phyloP scores from a whole-genome alignment of 176 grass and related monocot species.

The Canna indica region DNA sequence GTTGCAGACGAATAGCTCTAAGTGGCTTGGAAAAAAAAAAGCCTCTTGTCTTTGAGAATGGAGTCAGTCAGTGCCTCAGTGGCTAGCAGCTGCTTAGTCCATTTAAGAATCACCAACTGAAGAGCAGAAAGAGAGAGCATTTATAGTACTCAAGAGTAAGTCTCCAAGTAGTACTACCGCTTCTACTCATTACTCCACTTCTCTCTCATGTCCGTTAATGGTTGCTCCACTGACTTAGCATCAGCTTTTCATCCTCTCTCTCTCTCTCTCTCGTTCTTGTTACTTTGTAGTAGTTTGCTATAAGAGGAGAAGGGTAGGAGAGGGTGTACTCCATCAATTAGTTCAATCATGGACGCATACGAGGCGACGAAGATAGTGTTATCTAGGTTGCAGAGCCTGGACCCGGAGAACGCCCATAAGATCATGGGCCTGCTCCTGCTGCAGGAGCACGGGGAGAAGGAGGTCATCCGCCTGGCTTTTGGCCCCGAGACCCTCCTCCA shows the following conservation, averaged over 20 bases:
- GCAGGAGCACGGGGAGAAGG: slow-evolving; percentile 88
- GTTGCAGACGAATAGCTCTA: background rate
- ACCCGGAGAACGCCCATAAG: slow-evolving; percentile 79
- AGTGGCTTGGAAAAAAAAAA: too few relatives aligned
- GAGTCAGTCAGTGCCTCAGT: too few relatives aligned
- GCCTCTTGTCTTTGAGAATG: too few relatives aligned
- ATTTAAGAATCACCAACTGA: background rate
- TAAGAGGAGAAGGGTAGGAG: background rate
- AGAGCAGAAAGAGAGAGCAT: background rate
- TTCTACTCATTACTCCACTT: background rate
- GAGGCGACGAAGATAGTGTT: slow-evolving; percentile 98
- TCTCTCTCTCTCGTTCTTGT: background rate
- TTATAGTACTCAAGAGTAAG: background rate
- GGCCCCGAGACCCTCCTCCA: slow-evolving; percentile 72
- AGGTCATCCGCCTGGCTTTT: slow-evolving; percentile 92
- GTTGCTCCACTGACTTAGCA: background rate
- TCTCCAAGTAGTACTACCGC: background rate
- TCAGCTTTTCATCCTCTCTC: slow-evolving; percentile 2
- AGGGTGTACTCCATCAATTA: background rate
- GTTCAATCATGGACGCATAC: slow-evolving; percentile 72
- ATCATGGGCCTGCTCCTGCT: slow-evolving; percentile 92
- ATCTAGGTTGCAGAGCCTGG: slow-evolving; percentile 79
- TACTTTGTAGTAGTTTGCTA: slow-evolving; percentile 1
- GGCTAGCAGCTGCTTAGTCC: background rate
- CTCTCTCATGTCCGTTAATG: background rate